A percentile compares a stretch with the other conserved stretches of the same genome.
Conservation (phyloP, 257 asterid species). For the Ophiorrhiza pumila region DNA sequence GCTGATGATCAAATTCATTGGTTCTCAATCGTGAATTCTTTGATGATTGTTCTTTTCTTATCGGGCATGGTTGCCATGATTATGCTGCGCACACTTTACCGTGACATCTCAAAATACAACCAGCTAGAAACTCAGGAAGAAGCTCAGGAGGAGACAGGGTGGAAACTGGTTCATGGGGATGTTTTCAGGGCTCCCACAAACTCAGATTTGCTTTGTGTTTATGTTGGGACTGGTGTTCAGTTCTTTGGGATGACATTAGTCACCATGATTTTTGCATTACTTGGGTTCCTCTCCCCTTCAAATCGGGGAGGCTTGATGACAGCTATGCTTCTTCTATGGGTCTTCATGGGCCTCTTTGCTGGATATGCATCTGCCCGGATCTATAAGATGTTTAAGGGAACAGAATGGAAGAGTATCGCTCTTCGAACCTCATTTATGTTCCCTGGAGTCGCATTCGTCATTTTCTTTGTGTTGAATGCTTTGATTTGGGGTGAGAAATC, state of each 20-base stretch:
- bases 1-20: constrained; percentile 94
- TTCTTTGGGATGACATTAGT: constrained; percentile 77
- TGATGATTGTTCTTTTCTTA: constrained; percentile 85
- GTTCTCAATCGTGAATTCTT: constrained; percentile 86
- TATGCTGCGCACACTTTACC: constrained; percentile 81
- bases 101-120: constrained; percentile 83
- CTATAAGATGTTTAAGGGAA: constrained; percentile 86
- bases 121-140: constrained; percentile 93
- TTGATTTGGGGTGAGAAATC: constrained; percentile 89
- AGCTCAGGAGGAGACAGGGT: constrained; percentile 95
- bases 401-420: constrained; percentile 87
- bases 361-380: constrained; percentile 83
- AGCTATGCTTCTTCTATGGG: constrained; percentile 91
- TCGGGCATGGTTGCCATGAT: constrained; percentile 97
- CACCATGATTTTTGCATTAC: constrained; percentile 75
- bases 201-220: constrained; percentile 74
- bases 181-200: constrained; percentile 81
- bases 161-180: constrained; percentile 93
- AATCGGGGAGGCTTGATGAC: constrained; percentile 93
- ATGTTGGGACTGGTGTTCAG: constrained; percentile 88
- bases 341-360: constrained; percentile 85
- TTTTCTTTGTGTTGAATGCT: constrained; percentile 74
- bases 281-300: constrained; percentile 88
- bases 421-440: constrained; percentile 72
- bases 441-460: constrained; percentile 57